phyloP scores from a whole-genome alignment of 2,329 filamentous ascomycete genomes.

The Phoma sp. region DNA sequence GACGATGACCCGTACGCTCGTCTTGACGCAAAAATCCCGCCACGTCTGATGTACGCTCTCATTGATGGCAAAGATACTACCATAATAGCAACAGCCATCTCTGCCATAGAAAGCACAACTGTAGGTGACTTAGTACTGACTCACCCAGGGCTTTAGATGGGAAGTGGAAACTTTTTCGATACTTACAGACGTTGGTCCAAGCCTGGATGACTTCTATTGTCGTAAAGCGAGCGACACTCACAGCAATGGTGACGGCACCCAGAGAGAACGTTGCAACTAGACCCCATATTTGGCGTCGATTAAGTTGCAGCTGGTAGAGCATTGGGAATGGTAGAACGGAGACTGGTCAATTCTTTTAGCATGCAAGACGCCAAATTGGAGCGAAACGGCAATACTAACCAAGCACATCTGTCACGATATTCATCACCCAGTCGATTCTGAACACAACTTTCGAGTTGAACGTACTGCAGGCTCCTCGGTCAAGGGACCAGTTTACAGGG shows the following conservation, averaged over 20 bases:
- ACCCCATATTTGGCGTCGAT: slow-evolving; percentile 28
- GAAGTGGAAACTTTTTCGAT: too few species aligned
- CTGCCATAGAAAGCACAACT: slow-evolving; percentile 37
- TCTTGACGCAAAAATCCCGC: slow-evolving; percentile 27
- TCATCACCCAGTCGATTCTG: slow-evolving; percentile 24
- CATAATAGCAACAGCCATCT: slow-evolving; percentile 36
- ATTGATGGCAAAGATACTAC: slow-evolving; percentile 34
- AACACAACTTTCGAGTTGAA: slow-evolving; percentile 30
- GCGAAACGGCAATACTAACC: slow-evolving; percentile 6
- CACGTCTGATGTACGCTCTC: slow-evolving; percentile 29
- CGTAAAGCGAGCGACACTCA: slow-evolving; percentile 29
- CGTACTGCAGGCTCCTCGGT: slow-evolving; percentile 24
- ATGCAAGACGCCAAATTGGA: background rate
- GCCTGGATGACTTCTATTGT: slow-evolving; percentile 31
- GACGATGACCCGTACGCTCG: slow-evolving; percentile 22
- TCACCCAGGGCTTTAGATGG: background rate
- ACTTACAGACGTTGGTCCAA: slow-evolving; percentile 36
- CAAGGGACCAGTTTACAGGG: slow-evolving; percentile 28
- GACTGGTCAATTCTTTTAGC: slow-evolving; percentile 13
- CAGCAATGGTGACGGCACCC: slow-evolving; percentile 29
- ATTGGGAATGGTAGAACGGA: slow-evolving; percentile 32
- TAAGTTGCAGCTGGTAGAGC: slow-evolving; percentile 28
- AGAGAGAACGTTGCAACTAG: slow-evolving; percentile 32
- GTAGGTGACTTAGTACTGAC: slow-evolving; percentile 2
- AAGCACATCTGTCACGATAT: slow-evolving; percentile 20